Base-by-base conservation (phyloP, 1,139 yeast species). In the Candida albicans region DNA sequence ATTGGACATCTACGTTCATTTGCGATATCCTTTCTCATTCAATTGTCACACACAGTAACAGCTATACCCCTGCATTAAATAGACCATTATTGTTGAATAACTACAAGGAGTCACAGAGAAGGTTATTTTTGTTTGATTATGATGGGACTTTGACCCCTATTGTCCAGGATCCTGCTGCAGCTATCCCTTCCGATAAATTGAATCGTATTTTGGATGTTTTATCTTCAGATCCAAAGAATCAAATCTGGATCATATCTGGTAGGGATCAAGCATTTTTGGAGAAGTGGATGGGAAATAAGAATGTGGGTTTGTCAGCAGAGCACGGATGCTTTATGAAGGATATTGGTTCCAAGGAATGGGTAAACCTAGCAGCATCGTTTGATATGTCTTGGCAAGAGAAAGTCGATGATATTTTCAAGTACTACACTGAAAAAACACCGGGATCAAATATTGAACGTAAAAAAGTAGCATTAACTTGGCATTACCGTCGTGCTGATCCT, bases 81-180 rank as follows among this genome's bases (percentile, higher is more conserved):
- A 73, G 88, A 47, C 91, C 95, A 2, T 62, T 76, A 14, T 64
- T 86, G 45, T 68, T 87, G 52, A 70, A 75, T 28, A 76, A 79
- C 43, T 93, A 88, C 63, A 63, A 75, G 38, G 56, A 65, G 14
- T 81, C 97, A 1, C 51, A 77, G 26, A 76, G 87, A 56, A 77
- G 99, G 49, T 68, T 93, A 48, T 90, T 93, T 56, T 66, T 93
- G 54, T 91, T 95, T 67, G 99, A 93, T 65, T 93, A 93, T 61
- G 99, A 93, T 62, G 99, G 99, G 26, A 93, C 99, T 0, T 74
- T 93, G 54, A 88, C 98, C 0, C 98, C 98, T 8, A 93, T 93
- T 59, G 98, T 93, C 4, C 79, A 82, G 34, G 98, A 93, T 55
- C 99, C 99, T 1, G 90, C 95, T n/a, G 97, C 99, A 0, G 99